Conservation (phyloP, 129 eudicot genomes). For the Flaveria linearis region DNA sequence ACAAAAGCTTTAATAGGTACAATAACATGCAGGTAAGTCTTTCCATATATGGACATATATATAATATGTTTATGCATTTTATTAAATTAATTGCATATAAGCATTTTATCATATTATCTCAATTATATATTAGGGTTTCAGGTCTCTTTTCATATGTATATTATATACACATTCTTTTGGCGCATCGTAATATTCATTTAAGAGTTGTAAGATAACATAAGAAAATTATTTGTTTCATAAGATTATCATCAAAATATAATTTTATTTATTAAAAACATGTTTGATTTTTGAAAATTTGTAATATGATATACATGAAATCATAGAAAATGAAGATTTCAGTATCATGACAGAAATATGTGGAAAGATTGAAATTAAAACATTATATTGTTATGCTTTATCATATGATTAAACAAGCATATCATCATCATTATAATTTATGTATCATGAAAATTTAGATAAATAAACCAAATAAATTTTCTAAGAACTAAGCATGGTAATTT, state of each 20-base stretch:
- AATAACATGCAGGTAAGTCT: constrained; percentile 92
- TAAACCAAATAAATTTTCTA: neutral
- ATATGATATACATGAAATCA: neutral
- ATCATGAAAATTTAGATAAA: constrained; percentile 13
- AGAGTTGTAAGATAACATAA: neutral
- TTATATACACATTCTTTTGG: neutral
- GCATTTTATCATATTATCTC: neutral
- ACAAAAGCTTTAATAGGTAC: constrained; percentile 95
- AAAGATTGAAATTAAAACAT: neutral
- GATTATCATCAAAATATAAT: neutral
- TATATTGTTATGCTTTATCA: neutral
- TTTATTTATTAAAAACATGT: neutral
- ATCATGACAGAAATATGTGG: neutral
- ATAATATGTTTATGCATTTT: neutral
- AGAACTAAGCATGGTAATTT: neutral
- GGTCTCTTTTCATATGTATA: neutral
- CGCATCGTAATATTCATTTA: neutral
- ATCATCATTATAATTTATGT: neutral
- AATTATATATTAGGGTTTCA: constrained; percentile 12
- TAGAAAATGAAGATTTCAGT: neutral
- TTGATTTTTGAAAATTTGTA: neutral
- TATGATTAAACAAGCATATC: neutral
- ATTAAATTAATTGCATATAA: neutral
- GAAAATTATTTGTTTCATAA: neutral
- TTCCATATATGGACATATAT: neutral